Conservation (phyloP, 2,329 filamentous ascomycete genomes). For the Aspergillus luchuensis region DNA sequence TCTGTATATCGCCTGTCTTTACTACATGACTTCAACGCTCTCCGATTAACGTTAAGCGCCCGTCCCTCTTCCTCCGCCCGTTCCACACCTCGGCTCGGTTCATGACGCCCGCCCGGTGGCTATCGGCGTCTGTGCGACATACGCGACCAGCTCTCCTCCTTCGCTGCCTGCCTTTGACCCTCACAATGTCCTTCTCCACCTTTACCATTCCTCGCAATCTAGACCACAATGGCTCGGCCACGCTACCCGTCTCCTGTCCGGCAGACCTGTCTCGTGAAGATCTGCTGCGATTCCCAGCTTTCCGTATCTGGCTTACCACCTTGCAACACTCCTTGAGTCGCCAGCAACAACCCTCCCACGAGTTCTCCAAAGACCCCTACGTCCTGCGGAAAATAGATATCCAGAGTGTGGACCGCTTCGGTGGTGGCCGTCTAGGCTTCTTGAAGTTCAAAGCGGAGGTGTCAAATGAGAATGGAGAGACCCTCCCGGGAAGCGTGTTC, state of each 20-base stretch:
- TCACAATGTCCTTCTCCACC: constrained; percentile 40
- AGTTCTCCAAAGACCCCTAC: constrained; percentile 56
- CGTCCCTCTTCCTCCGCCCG: neutral
- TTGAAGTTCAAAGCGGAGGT: constrained; percentile 58
- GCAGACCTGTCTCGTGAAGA: constrained; percentile 47
- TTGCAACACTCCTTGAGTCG: constrained; percentile 51
- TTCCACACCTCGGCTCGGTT: neutral
- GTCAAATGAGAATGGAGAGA: constrained; percentile 54
- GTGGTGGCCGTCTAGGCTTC: constrained; percentile 54
- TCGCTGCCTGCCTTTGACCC: neutral
- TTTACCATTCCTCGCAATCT: constrained; percentile 41
- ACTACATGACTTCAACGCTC: neutral
- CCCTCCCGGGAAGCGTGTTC: constrained; percentile 59
- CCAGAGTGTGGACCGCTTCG: constrained; percentile 58
- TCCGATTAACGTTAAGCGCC: too few relatives aligned
- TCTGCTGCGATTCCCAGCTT: constrained; percentile 55
- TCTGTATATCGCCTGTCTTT: neutral
- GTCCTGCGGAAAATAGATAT: constrained; percentile 55
- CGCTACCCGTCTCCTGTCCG: constrained; percentile 46
- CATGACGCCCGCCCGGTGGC: constrained; percentile 14
- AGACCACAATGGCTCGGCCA: constrained; percentile 31
- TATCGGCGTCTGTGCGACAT: constrained; percentile 13
- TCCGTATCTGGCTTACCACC: constrained; percentile 57
- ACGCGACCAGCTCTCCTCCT: neutral
- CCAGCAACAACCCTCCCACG: constrained; percentile 50